Conservation (phyloP, 139 green algal genomes). For the Bryopsis sp. region DNA sequence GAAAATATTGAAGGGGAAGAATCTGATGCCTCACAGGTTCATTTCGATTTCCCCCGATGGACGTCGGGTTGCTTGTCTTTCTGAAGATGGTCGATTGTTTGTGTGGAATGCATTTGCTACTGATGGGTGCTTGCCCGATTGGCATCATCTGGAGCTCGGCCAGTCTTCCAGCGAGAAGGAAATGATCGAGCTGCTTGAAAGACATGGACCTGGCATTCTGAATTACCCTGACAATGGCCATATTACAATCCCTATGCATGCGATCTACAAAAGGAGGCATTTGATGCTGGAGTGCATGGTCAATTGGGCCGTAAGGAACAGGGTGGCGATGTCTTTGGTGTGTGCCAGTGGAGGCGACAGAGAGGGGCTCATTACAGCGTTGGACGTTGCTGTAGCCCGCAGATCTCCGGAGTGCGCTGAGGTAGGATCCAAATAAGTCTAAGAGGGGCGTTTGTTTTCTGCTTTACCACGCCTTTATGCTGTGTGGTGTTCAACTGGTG, state of each 20-base stretch:
- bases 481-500: no score
- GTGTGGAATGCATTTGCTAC: conserved; percentile 8
- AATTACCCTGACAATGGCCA: conserved; percentile 3
- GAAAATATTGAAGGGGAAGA: background rate
- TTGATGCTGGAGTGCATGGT: background rate
- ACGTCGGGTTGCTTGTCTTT: conserved; percentile 7
- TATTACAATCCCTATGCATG: background rate
- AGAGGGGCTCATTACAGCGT: no score
- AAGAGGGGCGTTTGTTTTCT: no score
- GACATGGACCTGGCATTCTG: conserved; percentile 6
- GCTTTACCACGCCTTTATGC: no score
- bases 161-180: background rate
- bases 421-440: background rate
- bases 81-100: background rate
- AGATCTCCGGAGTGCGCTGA: background rate
- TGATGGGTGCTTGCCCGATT: conserved; percentile 9
- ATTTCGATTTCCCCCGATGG: conserved; percentile 10
- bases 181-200: background rate
- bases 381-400: background rate
- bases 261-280: conserved; percentile 9
- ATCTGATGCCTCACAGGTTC: conserved; percentile 1
- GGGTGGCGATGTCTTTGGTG: no score
- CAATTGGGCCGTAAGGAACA: background rate
- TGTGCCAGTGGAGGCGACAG: no score
- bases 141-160: background rate